These are phyloP conservation scores for Phyllosticta citribraziliensis DNA, from an alignment of 2,329 filamentous ascomycete species.

Conservation along the genomic window DNA sequence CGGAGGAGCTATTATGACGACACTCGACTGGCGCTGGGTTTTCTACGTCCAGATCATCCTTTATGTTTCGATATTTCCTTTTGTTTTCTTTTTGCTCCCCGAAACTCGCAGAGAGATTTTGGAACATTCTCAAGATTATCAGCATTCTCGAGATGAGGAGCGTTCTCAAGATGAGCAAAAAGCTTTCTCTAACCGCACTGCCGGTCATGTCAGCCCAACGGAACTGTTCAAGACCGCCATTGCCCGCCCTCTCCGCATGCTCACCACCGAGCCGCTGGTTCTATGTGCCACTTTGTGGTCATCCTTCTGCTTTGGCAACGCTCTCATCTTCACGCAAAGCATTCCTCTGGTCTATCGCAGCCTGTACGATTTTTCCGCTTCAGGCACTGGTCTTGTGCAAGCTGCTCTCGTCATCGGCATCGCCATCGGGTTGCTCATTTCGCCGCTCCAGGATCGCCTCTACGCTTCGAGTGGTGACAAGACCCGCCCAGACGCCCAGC, in stretches of 20 bases:
- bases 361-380: constrained; percentile 32
- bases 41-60: constrained; percentile 29
- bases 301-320: constrained; percentile 37
- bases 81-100: constrained; percentile 31
- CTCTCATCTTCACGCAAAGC: constrained; percentile 41
- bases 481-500: constrained; percentile 34
- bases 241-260: constrained; percentile 27
- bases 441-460: constrained; percentile 26
- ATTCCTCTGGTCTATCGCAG: constrained; percentile 33
- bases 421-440: constrained; percentile 30
- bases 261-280: constrained; percentile 42
- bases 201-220: not conserved
- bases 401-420: constrained; percentile 38
- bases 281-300: constrained; percentile 40
- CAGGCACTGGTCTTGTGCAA: constrained; percentile 36
- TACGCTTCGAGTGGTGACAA: constrained; percentile 37
- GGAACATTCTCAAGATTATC: constrained; percentile 15
- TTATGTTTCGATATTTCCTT: constrained; percentile 33
- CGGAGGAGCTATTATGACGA: constrained; percentile 22
- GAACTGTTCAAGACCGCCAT: constrained; percentile 12
- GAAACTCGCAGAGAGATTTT: constrained; percentile 39
- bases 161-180: constrained; percentile 1
- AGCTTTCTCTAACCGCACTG: not conserved
- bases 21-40: constrained; percentile 13
- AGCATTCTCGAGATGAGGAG: no score